Base-by-base conservation (phyloP, 1,139 yeast species). In the Diutina ranongensis region DNA sequence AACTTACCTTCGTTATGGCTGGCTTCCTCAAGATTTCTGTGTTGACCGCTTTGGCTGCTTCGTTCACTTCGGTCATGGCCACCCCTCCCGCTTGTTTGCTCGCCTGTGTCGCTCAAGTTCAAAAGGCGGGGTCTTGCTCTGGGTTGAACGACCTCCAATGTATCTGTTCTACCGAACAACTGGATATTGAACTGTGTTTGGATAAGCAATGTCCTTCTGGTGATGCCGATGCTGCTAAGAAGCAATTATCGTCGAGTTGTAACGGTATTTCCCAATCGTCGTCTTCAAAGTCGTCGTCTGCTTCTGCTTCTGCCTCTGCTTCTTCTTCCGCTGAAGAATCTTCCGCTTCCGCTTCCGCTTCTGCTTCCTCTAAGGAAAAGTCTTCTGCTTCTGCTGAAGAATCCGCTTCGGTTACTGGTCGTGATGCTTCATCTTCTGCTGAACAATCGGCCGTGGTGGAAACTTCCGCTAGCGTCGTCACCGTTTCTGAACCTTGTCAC, bases 31-130 rank as follows among this genome's bases (percentile, higher is more conserved):
- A 62, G 52, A 49, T 73, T 53, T 63, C 80, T 46, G 63, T 77
- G 45, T 64, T 75, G 52, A 63, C 75, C 50, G 71, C 78, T 46
- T 60, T 78, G 48, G 75, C 78, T 47, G 64, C 76, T 47, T 60
- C 76, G 49, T 64, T 76, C 47, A 67, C 68, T 45, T 57, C 68
- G 45, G 76, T 70, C 42, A 63, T 74, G 45, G 94, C 94, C 49
- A 71, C 92, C 48, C 92, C 95, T 46, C 94, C 94, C 52, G 95
- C 95, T 40, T 87, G 95, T 71, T 69, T 87, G 54, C 72, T 87
- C 61, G 94, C 95, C 44, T 87, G 95, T 75, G 92, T 84, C 49
- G 73, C 84, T 47, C 73, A 78, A 57, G 88, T 83, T 46, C 71
- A 76, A 55, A 75, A 73, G 60, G 55, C 61, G n/a, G 64, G 78